Conservation (phyloP, 176 grass and related monocot species). For the Eleusine indica region DNA sequence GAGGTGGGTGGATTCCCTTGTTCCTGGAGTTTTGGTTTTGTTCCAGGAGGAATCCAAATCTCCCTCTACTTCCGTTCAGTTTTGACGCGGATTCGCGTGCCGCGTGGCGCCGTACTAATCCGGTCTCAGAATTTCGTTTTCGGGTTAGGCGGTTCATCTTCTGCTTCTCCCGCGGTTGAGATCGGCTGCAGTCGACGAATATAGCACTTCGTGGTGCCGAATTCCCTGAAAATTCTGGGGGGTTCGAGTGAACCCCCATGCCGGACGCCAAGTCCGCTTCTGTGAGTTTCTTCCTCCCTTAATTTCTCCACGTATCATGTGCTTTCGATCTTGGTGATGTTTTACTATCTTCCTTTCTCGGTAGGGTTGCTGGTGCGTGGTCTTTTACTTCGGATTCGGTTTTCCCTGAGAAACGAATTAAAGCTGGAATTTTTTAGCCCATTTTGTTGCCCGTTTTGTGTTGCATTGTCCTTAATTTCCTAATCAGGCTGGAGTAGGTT, state of each 20-base stretch:
- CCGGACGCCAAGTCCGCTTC: conserved; percentile 7
- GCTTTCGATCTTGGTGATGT: neutral
- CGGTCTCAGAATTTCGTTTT: neutral
- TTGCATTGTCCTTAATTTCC: conserved; percentile 29
- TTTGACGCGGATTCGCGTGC: neutral
- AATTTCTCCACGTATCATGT: neutral
- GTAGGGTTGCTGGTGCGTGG: conserved; percentile 7
- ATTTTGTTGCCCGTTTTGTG: conserved; percentile 23
- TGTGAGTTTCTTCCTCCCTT: conserved; percentile 32
- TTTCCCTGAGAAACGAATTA: neutral
- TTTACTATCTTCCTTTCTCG: conserved; percentile 18
- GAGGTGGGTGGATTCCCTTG: conserved; percentile 27
- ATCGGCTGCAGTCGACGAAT: conserved; percentile 21
- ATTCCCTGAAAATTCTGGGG: conserved; percentile 1
- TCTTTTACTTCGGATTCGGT: neutral
- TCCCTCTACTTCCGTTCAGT: neutral
- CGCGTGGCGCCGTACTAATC: neutral
- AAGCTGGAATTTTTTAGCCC: neutral
- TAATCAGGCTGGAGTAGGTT: neutral
- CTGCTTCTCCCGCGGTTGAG: conserved; percentile 7
- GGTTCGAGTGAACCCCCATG: conserved; percentile 21
- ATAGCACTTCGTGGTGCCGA: neutral
- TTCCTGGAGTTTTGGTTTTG: neutral
- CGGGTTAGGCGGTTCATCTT: conserved; percentile 21
- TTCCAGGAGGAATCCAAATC: neutral